Conservation (phyloP, 768 basidiomycete species). For the Macrolepiota albuminosa region DNA sequence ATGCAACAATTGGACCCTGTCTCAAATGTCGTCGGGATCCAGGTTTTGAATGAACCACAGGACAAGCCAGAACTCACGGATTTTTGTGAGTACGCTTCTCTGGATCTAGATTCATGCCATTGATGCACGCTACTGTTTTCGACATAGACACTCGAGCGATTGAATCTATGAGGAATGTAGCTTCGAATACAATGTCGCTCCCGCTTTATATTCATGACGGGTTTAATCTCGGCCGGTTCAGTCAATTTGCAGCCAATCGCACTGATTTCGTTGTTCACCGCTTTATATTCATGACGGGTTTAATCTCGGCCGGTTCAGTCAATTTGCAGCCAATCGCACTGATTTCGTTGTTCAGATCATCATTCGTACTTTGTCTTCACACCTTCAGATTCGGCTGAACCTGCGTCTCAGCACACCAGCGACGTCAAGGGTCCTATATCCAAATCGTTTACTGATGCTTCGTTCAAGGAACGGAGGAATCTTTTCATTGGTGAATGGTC, state of each 20-base stretch:
- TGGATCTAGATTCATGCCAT: conserved; percentile 1
- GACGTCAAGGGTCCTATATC: conserved; percentile 36
- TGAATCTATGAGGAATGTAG: conserved; percentile 33
- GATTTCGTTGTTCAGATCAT: conserved; percentile 70
- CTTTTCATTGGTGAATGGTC: conserved; percentile 83
- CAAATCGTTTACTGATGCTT: conserved; percentile 24
- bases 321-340: conserved; percentile 40
- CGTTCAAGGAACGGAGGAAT: conserved; percentile 30
- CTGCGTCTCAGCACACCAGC: conserved; percentile 55
- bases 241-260: conserved; percentile 41
- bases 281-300: conserved; percentile 71
- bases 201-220: conserved; percentile 69
- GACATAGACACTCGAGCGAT: conserved; percentile 51
- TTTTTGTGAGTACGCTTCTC: conserved; percentile 34
- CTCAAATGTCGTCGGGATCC: conserved; percentile 56
- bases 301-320: conserved; percentile 45
- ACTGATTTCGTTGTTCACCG: conserved; percentile 65
- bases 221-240: conserved; percentile 54
- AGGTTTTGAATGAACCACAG: conserved; percentile 56
- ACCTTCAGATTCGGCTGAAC: conserved; percentile 38
- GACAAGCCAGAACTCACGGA: conserved; percentile 41
- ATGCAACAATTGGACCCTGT: conserved; percentile 34
- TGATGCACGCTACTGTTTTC: conserved; percentile 3
- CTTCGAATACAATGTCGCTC: conserved; percentile 34
- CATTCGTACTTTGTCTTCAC: conserved; percentile 74